These are phyloP conservation scores for Ustilago xerochloae DNA, from an alignment of 1,284 basidiomycete species.

Conservation along the genomic window DNA sequence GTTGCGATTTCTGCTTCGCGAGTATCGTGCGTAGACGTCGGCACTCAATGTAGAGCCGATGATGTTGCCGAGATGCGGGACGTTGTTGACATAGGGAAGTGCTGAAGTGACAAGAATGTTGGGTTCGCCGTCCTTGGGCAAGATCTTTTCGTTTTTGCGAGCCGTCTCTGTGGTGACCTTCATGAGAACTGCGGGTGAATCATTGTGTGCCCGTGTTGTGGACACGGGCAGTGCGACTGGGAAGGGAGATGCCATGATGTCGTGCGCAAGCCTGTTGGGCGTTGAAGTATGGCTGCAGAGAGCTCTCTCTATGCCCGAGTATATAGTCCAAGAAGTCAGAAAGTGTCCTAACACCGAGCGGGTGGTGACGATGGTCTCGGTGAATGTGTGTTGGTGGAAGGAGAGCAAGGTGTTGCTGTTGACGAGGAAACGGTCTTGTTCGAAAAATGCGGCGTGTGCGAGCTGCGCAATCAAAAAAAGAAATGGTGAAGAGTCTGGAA, in stretches of 20 bases:
- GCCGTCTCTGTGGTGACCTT: constrained; percentile 55
- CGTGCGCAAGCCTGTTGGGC: constrained; percentile 21
- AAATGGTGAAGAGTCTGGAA: neutral
- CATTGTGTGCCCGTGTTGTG: constrained; percentile 44
- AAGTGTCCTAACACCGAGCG: neutral
- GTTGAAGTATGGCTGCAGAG: constrained; percentile 1
- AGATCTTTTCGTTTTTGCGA: constrained; percentile 52
- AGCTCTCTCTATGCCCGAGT: neutral
- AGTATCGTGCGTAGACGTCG: constrained; percentile 92
- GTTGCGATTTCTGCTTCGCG: constrained; percentile 72
- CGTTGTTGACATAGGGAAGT: constrained; percentile 96
- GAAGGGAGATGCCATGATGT: constrained; percentile 65
- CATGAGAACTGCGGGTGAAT: constrained; percentile 55
- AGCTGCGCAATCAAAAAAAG: constrained; percentile 6
- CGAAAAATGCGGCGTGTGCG: constrained; percentile 1
- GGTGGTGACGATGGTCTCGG: neutral
- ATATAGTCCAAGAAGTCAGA: neutral
- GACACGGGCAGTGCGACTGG: constrained; percentile 56
- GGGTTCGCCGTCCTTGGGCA: constrained; percentile 58
- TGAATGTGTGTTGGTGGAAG: neutral
- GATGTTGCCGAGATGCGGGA: constrained; percentile 98
- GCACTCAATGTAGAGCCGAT: constrained; percentile 96
- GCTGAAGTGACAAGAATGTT: constrained; percentile 89
- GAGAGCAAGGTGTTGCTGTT: neutral
- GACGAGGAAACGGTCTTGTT: neutral